Evolutionary conservation across 495 filamentous ascomycete species (phyloP), one percentile per base, ranked within the genome.

Genomic region (Chaetomium fimeti): DNA sequence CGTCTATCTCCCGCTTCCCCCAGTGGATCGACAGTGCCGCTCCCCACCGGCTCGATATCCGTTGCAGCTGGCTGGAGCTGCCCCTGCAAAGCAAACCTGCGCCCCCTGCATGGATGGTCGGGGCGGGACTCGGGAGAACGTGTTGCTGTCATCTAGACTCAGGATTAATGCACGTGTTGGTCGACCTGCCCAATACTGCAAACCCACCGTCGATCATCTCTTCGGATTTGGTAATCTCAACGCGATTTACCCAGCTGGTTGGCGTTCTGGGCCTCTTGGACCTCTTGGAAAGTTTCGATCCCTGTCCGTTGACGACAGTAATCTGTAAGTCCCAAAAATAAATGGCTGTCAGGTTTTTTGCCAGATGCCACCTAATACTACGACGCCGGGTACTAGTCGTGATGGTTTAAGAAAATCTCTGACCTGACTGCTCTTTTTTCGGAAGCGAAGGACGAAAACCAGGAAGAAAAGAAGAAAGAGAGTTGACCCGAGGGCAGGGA

Each of bases 11-110:
- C 56, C 57, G 27, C 11, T 12, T 0, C 9, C 57, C 27, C 45
- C 20, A 16, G 45, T 3, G 36, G 57, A 60, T 60, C 57, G 57
- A 51, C 56, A 47, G 13, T 25, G 42, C 40, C 56, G 56, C 47
- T 59, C 7, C 57, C 45, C 43, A 27, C 57, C 57, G 57, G 57
- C 3, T 36, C 49, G 43, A 60, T 60, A 25, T 28, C 57, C 57
- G 57, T 25, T 47, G 57, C 42, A 32, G 42, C 42, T 47, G 47
- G 27, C 40, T 59, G 40, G 47, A 20, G 16, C 11, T 7, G 36
- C 22, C 20, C 38, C 20, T 45, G 55, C 55, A 57, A 25, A 38
- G 20, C 55, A 57, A 45, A 56, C 29, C n/a, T 38, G 55, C n/a
- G 7, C 7, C 55, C 57, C 57, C 42, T 59, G 57, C 57, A 59